Base-by-base conservation (phyloP, 768 basidiomycete species). In the Suillus decipiens region DNA sequence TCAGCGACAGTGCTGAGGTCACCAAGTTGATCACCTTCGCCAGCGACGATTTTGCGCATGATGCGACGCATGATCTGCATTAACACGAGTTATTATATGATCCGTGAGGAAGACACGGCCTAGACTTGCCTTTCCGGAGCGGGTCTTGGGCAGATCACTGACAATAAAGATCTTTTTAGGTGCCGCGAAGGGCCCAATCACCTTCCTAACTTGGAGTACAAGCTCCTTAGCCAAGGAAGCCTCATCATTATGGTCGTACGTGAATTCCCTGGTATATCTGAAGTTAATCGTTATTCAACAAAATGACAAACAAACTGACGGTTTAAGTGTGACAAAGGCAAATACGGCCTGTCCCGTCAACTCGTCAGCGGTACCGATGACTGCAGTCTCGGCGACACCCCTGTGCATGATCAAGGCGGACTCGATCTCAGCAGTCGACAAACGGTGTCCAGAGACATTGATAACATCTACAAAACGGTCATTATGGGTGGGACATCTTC, bases 401-500 rank as follows among this genome's bases (percentile, higher is more conserved):
- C 87, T 86, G 82, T 98, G 96, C 71, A 93, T 78, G 76, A 99
- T 97, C 51, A 99, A 83, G 8, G 96, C 96, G 3, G 93, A 95
- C 79, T 99, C 96, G 64, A 99, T 97, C 79, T 99, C 96, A 61
- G 96, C 96, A 4, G 96, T 99, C 48, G 94, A 96, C 60, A 99
- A 81, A 70, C 96, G 89, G 76, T 99, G 96, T 1, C 96, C 96
- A 47, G 96, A 96, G 37, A 98, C 96, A 77, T 98, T 98, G 84
- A 97, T 97, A 63, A 97, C 95, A 78, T 96, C 92, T 92, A 69
- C 14, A 63, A 45, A 42, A 57, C 12, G 24, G 24, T 57, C 17
- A 57, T 57, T 57, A 57, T 39, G 41, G 56, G 39, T 39, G 56
- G 37, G 37, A 51, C 14, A 54, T 28, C n/a, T 47, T 58, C 61